These are phyloP conservation scores for Podospora tetraspora DNA, from an alignment of 495 filamentous ascomycete species.

Conservation along the genomic window DNA sequence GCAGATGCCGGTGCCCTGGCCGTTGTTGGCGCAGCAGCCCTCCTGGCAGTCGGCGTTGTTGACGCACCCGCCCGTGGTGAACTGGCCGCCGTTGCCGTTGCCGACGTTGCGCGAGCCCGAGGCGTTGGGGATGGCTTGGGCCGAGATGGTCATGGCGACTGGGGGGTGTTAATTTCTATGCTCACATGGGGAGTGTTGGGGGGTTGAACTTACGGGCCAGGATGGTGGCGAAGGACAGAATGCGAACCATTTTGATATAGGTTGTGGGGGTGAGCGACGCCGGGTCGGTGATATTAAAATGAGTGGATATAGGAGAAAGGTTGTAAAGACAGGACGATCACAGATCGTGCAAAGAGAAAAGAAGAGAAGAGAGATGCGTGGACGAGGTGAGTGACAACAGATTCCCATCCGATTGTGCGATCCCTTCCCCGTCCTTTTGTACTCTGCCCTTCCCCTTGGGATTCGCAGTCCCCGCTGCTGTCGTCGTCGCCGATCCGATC, in stretches of 20 bases:
- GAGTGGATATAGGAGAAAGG: neutral
- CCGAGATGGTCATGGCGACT: slow-evolving; percentile 32
- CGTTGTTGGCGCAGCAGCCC: slow-evolving; percentile 37
- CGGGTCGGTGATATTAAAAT: neutral
- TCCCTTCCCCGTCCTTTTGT: neutral
- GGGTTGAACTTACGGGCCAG: slow-evolving; percentile 26
- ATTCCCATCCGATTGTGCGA: neutral
- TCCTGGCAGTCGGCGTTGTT: slow-evolving; percentile 40
- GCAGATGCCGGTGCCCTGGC: slow-evolving; percentile 33
- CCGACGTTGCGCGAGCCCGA: slow-evolving; percentile 45
- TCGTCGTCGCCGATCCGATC: neutral
- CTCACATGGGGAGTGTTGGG: neutral
- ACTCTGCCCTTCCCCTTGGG: neutral
- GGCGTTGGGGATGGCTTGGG: slow-evolving; percentile 37
- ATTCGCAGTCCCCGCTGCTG: neutral
- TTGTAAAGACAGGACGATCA: slow-evolving; percentile 6
- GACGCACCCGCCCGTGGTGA: slow-evolving; percentile 46
- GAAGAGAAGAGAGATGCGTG: neutral
- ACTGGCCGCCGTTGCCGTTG: slow-evolving; percentile 46
- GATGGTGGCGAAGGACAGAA: slow-evolving; percentile 22
- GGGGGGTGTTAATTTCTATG: neutral
- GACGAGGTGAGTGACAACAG: neutral
- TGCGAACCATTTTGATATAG: slow-evolving; percentile 34
- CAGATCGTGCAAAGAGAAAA: slow-evolving; percentile 9
- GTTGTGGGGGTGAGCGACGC: neutral